A percentile compares a stretch with the other conserved stretches of the same genome.
Conservation (phyloP, 208 protist species). For the Trypanosoma boissoni region DNA sequence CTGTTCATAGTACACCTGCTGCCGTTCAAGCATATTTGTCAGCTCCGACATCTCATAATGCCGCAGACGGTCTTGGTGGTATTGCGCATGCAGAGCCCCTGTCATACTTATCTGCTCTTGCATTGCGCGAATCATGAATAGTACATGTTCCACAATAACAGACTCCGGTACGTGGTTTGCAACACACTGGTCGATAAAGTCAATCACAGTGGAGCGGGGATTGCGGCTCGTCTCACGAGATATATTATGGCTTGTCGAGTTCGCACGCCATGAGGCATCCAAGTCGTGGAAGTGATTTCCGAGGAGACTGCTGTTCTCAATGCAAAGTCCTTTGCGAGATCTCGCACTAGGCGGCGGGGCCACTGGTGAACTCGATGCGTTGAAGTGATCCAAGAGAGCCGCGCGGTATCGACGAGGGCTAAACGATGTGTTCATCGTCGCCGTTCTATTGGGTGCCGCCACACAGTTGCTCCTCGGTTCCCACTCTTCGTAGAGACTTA, state of each 20-base stretch:
- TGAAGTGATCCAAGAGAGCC: constrained; percentile 33
- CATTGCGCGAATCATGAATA: constrained; percentile 80
- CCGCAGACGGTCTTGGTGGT: constrained; percentile 49
- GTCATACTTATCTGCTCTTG: constrained; percentile 55
- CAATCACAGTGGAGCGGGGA: constrained; percentile 41
- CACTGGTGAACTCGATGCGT: not conserved
- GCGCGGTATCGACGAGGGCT: constrained; percentile 34
- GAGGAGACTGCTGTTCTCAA: constrained; percentile 30
- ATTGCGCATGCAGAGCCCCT: constrained; percentile 51
- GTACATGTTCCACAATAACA: constrained; percentile 66
- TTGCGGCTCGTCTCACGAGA: constrained; percentile 5
- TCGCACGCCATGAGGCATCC: not conserved
- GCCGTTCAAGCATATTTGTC: constrained; percentile 48
- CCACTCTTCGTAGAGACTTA: too few species aligned
- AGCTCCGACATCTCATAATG: constrained; percentile 56
- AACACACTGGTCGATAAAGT: constrained; percentile 78
- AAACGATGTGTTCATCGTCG: constrained; percentile 16
- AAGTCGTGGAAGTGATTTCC: constrained; percentile 1
- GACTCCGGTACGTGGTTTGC: constrained; percentile 49
- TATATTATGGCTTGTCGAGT: not conserved
- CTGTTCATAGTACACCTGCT: constrained; percentile 25
- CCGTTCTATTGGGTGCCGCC: too few species aligned
- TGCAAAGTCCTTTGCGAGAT: constrained; percentile 10
- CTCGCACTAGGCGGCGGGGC: not conserved
- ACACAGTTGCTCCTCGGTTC: too few species aligned